Evolutionary conservation across 768 basidiomycete genomes (phyloP).

Genomic region (Lactarius hengduanensis): DNA sequence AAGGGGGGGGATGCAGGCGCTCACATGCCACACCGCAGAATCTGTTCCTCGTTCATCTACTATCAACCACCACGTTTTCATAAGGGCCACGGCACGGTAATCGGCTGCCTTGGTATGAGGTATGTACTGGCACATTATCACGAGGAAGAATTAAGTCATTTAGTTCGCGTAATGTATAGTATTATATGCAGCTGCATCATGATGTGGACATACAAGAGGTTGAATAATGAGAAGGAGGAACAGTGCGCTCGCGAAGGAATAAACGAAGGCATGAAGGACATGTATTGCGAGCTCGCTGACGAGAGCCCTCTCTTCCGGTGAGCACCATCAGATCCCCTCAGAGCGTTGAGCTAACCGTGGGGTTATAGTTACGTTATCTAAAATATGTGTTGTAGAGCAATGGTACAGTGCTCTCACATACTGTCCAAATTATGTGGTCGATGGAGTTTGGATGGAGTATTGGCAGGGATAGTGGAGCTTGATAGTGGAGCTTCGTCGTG

Average conservation of each 20-base stretch:
- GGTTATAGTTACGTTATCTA: constrained; percentile 23
- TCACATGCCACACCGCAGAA: constrained; percentile 31
- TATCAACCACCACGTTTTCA: constrained; percentile 40
- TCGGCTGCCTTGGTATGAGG: constrained; percentile 35
- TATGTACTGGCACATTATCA: constrained; percentile 9
- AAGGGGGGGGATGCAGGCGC: not conserved
- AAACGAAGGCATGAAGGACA: constrained; percentile 38
- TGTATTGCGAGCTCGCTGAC: constrained; percentile 51
- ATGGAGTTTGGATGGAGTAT: not conserved
- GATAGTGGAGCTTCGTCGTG: not conserved
- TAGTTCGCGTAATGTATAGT: constrained; percentile 30
- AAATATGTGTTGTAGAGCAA: not conserved
- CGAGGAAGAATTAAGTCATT: constrained; percentile 3
- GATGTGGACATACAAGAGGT: constrained; percentile 49
- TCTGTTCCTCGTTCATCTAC: constrained; percentile 46
- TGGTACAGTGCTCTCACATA: not conserved
- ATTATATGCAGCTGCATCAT: constrained; percentile 43
- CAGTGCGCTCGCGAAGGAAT: constrained; percentile 46
- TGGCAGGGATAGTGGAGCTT: not conserved
- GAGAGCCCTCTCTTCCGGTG: constrained; percentile 57
- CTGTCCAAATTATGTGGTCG: too few relatives aligned
- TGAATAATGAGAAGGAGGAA: constrained; percentile 51
- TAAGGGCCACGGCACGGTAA: constrained; percentile 42
- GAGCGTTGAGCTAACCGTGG: not conserved
- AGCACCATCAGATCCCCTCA: not conserved